Conservation (phyloP, 139 green algal genomes). For the Microglena sp. region DNA sequence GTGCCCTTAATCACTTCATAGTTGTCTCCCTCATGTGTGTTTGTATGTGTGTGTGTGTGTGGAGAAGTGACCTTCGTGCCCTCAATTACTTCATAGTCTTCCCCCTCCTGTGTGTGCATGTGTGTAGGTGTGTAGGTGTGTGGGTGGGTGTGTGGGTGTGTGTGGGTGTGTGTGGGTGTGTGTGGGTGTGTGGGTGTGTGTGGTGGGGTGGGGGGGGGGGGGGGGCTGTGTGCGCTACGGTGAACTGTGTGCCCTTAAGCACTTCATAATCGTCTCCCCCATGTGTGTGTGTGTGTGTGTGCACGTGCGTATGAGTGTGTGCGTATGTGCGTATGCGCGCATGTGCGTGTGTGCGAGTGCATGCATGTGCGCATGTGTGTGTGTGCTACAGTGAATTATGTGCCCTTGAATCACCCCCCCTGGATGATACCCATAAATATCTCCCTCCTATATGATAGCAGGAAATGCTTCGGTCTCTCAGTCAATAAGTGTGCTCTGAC, state of each 20-base stretch:
- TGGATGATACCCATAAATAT: no score
- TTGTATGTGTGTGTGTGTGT: conserved; percentile 1
- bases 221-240: neutral
- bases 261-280: neutral
- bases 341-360: neutral
- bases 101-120: neutral
- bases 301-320: neutral
- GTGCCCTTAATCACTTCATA: no score
- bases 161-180: neutral
- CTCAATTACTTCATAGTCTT: neutral
- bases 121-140: neutral
- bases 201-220: neutral
- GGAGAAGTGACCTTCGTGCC: neutral
- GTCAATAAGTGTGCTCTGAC: no score
- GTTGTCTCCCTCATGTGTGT: neutral
- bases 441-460: no score
- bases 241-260: neutral
- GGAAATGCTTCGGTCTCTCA: no score
- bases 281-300: neutral
- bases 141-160: neutral
- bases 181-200: neutral
- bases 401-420: no score
- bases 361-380: neutral
- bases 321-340: neutral
- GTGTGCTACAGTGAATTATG: no score